Evolutionary conservation across 2,329 filamentous ascomycete genomes (phyloP).

Genomic region (Cladobotryum mycophilum): DNA sequence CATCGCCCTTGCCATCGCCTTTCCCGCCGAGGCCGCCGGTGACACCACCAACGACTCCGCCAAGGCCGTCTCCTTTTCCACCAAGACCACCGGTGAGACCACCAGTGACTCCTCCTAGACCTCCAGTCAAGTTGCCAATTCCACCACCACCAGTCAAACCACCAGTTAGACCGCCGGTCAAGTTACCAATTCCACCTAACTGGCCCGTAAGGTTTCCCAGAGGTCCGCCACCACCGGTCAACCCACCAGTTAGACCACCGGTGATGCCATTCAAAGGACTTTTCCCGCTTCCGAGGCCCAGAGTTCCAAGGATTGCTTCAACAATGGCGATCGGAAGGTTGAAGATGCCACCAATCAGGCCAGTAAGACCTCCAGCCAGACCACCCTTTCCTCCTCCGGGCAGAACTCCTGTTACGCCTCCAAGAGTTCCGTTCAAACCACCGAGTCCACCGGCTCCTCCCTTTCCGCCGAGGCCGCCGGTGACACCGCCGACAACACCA

Average conservation of each 20-base stretch:
- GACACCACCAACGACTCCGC: neutral
- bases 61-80: neutral
- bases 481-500: slow-evolving; percentile 2
- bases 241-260: neutral
- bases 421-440: neutral
- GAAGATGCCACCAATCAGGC: neutral
- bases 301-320: neutral
- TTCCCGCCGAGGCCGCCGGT: neutral
- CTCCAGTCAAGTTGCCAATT: neutral
- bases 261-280: neutral
- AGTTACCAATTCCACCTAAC: too few species aligned
- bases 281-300: neutral
- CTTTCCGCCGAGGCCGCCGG: neutral
- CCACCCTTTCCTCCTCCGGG: neutral
- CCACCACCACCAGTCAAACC: neutral
- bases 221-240: neutral
- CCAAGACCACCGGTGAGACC: neutral
- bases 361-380: neutral
- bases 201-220: too few species aligned
- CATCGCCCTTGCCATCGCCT: neutral
- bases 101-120: neutral
- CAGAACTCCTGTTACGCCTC: neutral
- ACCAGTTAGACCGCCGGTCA: neutral
- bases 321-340: neutral
- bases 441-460: neutral